These are phyloP conservation scores for Fusarium papillatum DNA, from an alignment of 2,329 filamentous ascomycete genomes.

Conservation along the genomic window DNA sequence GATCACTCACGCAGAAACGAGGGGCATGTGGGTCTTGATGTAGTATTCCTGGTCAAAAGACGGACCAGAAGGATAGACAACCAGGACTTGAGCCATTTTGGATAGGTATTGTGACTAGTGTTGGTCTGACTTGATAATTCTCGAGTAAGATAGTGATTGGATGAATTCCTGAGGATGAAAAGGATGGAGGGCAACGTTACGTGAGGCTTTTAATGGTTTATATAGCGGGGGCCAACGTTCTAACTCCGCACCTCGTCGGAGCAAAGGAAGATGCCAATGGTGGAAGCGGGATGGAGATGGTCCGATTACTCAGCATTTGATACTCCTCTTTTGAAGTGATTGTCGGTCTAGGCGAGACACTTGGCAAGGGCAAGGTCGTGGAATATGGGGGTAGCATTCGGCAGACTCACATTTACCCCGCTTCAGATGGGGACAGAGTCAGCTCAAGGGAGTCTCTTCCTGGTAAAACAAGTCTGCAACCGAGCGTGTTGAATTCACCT, in stretches of 20 bases:
- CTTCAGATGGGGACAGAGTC: neutral
- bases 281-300: neutral
- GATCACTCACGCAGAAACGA: constrained; percentile 37
- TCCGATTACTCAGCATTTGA: neutral
- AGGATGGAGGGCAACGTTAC: neutral
- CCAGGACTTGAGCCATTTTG: constrained; percentile 41
- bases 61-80: constrained; percentile 43
- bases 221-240: neutral
- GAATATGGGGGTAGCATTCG: neutral
- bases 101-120: neutral
- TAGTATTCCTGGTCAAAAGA: constrained; percentile 45
- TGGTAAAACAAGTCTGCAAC: neutral
- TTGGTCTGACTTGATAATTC: neutral
- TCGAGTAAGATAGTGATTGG: neutral
- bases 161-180: neutral
- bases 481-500: neutral
- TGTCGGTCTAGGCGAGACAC: neutral
- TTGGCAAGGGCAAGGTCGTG: neutral
- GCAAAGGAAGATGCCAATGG: neutral
- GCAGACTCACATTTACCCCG: neutral
- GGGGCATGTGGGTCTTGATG: constrained; percentile 43
- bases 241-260: neutral
- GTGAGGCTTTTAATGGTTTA: constrained; percentile 1
- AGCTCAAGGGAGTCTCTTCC: neutral
- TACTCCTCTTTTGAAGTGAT: neutral